phyloP scores from a whole-genome alignment of 495 filamentous ascomycete genomes.

The Xylaria curta region DNA sequence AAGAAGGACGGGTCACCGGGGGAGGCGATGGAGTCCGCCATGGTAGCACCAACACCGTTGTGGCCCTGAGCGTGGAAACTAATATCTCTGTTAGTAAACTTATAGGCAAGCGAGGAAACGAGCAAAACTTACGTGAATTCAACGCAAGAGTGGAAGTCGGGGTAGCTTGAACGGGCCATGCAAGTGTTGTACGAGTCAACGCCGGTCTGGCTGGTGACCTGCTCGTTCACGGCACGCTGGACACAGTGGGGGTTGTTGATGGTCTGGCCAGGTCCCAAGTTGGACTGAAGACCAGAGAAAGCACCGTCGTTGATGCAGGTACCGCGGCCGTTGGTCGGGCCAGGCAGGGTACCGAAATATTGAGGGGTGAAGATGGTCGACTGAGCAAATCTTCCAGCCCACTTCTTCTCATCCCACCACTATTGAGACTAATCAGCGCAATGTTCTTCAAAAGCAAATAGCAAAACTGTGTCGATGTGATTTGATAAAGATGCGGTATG shows the following conservation, averaged over 20 bases:
- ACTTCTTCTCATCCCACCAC: slow-evolving; percentile 54
- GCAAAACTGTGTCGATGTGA: background rate
- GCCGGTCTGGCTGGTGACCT: slow-evolving; percentile 37
- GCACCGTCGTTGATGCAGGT: slow-evolving; percentile 42
- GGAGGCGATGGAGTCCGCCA: slow-evolving; percentile 58
- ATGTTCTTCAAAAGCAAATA: background rate
- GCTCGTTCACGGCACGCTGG: slow-evolving; percentile 44
- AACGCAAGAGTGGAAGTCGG: slow-evolving; percentile 42
- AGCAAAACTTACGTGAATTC: slow-evolving; percentile 40
- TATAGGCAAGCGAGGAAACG: background rate
- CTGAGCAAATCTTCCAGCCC: slow-evolving; percentile 42
- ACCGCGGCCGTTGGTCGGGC: slow-evolving; percentile 41
- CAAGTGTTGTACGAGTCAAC: slow-evolving; percentile 37
- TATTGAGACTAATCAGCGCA: background rate
- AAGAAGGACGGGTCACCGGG: slow-evolving; percentile 69
- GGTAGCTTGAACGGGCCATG: slow-evolving; percentile 37
- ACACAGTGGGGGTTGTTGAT: slow-evolving; percentile 42
- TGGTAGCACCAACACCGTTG: slow-evolving; percentile 55
- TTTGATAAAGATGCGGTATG: background rate
- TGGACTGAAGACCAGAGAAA: slow-evolving; percentile 41
- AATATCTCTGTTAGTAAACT: background rate
- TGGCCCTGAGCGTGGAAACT: slow-evolving; percentile 42
- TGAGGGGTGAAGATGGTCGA: slow-evolving; percentile 44
- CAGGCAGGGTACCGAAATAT: slow-evolving; percentile 41
- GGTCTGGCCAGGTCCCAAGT: slow-evolving; percentile 44